These are phyloP conservation scores for Pyricularia sp. DNA, from an alignment of 2,329 filamentous ascomycete genomes.

Conservation along the genomic window DNA sequence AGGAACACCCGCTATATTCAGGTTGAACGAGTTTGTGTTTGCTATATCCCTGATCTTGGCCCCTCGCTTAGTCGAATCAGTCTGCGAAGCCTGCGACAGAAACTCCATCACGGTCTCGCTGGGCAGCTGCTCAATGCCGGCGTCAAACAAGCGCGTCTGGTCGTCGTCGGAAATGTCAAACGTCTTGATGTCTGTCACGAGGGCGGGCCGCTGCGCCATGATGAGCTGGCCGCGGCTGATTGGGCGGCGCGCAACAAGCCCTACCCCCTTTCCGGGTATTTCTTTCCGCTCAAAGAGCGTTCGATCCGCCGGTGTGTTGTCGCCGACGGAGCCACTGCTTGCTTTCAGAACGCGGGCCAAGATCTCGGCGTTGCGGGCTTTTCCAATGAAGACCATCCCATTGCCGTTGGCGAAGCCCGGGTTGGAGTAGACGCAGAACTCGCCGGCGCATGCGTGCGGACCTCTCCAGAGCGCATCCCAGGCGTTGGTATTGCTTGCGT, in stretches of 20 bases:
- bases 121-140: conserved; percentile 19
- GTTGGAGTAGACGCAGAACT: conserved; percentile 10
- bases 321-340: background rate
- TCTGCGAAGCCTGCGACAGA: conserved; percentile 14
- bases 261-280: conserved; percentile 15
- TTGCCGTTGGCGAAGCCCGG: conserved; percentile 8
- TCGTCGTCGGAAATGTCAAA: background rate
- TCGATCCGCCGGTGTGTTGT: background rate
- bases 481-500: background rate
- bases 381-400: conserved; percentile 10
- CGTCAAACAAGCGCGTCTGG: conserved; percentile 16
- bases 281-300: conserved; percentile 3
- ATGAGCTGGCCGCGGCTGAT: conserved; percentile 12
- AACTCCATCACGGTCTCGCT: conserved; percentile 14
- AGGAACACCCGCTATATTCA: conserved; percentile 18
- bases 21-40: conserved; percentile 25
- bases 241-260: conserved; percentile 12
- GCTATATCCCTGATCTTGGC: conserved; percentile 19
- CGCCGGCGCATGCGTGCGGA: conserved; percentile 9
- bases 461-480: conserved; percentile 8
- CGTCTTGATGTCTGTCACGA: conserved; percentile 8
- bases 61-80: conserved; percentile 10
- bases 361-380: conserved; percentile 8
- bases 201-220: conserved; percentile 14
- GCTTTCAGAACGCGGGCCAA: conserved; percentile 7